Evolutionary conservation across 2,329 filamentous ascomycete genomes (phyloP), one percentile per base, ranked within the genome.

Genomic region (Claviceps digitariae): DNA sequence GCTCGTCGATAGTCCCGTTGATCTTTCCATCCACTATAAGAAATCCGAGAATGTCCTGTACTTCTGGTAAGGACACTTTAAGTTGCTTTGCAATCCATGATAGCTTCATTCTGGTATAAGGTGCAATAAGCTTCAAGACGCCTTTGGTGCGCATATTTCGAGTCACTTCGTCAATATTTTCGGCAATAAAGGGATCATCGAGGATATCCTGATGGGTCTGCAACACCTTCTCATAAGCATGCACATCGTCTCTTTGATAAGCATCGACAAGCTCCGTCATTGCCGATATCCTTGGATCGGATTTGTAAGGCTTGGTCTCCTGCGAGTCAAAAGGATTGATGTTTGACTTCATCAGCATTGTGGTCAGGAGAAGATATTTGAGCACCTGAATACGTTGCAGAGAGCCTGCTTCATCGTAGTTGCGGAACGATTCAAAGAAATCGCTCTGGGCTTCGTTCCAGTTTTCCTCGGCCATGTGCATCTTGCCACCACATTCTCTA

Each of bases 391-490:
- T 97, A 48, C 93, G 83, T 69, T 97, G 91, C 63, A 96, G 79
- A 27, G 90, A 96, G 47, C 93, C 93, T 43, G 93, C 93, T 74
- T 98, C 93, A 66, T 98, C 93, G 72, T 97, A 98, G 72, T 96
- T 97, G 54, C 90, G 87, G 75, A 98, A 98, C 1, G 91, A 95
- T 68, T 98, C 93, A 69, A 96, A 96, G 70, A 98, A 98, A 73
- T 97, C 93, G 62, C 84, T 91, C 70, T 97, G 90, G 1, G 93
- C 93, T 64, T 90, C 88, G 67, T 93, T 89, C 93, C 93, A 98
- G 67, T 97, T 97, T 73, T 97, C 93, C 75, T 98, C 93, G 68
- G 87, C 93, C 93, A 98, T 97, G 73, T 97, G 90, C 93, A 98
- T 98, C 76, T 98, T 98, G 62, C 93, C 93, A 63, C 93, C 93